Conservation (phyloP, 768 basidiomycete genomes). For the Suillus discolor region DNA sequence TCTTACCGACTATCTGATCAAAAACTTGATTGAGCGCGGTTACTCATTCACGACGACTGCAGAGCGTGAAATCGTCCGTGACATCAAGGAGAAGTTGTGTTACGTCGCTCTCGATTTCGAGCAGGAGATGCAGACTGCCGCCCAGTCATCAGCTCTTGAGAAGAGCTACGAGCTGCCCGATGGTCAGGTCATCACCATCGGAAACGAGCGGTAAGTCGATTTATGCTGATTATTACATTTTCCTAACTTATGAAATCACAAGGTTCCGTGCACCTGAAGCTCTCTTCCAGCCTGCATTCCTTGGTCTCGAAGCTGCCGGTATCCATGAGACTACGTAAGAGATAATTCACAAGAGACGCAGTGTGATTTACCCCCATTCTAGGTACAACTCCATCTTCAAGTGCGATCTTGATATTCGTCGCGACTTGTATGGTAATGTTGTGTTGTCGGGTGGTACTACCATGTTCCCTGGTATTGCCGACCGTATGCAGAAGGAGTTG, state of each 20-base stretch:
- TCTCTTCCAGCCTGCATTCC: slow-evolving; percentile 61
- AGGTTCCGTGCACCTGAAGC: slow-evolving; percentile 61
- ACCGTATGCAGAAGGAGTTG: slow-evolving; percentile 95
- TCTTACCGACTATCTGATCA: slow-evolving; percentile 81
- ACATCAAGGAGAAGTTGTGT: slow-evolving; percentile 94
- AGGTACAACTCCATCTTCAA: slow-evolving; percentile 63
- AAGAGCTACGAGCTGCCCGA: slow-evolving; percentile 93
- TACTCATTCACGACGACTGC: slow-evolving; percentile 96
- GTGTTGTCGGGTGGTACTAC: slow-evolving; percentile 79
- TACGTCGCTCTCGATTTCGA: slow-evolving; percentile 95
- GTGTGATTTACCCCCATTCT: slow-evolving; percentile 6
- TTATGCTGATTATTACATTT: not conserved
- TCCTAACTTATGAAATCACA: slow-evolving; percentile 2
- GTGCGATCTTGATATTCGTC: slow-evolving; percentile 69
- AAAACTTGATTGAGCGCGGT: slow-evolving; percentile 87
- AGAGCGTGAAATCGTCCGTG: slow-evolving; percentile 92
- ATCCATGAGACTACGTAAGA: slow-evolving; percentile 72
- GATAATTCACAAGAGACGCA: not conserved
- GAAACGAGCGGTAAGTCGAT: slow-evolving; percentile 55
- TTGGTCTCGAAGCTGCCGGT: slow-evolving; percentile 79
- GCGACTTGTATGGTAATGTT: slow-evolving; percentile 37
- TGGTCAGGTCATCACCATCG: slow-evolving; percentile 91
- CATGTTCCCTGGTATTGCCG: slow-evolving; percentile 96
- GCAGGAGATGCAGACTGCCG: slow-evolving; percentile 89
- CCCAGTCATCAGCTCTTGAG: slow-evolving; percentile 86